These are phyloP conservation scores for Zygosaccharomyces pseudobailii DNA, from an alignment of 1,139 yeast species.

Conservation along the genomic window DNA sequence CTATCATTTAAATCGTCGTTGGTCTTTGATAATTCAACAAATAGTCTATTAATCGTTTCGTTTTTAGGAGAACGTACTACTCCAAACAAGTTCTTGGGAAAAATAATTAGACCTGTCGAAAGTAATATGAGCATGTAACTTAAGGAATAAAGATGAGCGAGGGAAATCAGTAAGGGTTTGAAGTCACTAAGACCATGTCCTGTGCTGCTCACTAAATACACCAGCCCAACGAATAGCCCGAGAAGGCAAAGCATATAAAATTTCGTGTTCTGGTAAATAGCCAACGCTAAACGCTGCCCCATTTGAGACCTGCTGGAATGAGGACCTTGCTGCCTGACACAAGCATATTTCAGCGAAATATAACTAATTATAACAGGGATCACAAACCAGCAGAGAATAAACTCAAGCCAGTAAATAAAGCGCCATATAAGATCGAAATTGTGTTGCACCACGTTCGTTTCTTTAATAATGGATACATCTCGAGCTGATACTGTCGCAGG, in stretches of 20 bases:
- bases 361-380: slow-evolving; percentile 33
- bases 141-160: slow-evolving; percentile 32
- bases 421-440: slow-evolving; percentile 24
- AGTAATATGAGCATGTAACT: slow-evolving; percentile 28
- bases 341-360: slow-evolving; percentile 25
- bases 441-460: background rate
- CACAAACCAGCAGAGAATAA: slow-evolving; percentile 30
- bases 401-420: slow-evolving; percentile 30
- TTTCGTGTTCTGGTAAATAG: slow-evolving; percentile 27
- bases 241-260: slow-evolving; percentile 27
- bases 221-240: slow-evolving; percentile 22
- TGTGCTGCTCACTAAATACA: slow-evolving; percentile 26
- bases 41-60: slow-evolving; percentile 22
- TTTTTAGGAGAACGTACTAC: slow-evolving; percentile 12
- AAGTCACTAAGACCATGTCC: slow-evolving; percentile 25
- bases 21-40: slow-evolving; percentile 29
- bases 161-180: slow-evolving; percentile 31
- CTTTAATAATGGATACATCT: background rate
- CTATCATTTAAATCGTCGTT: slow-evolving; percentile 33
- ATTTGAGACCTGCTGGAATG: slow-evolving; percentile 9
- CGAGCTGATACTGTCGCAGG: background rate
- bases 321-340: slow-evolving; percentile 8
- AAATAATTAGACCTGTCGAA: slow-evolving; percentile 27
- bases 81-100: slow-evolving; percentile 27
- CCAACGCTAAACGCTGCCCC: slow-evolving; percentile 18